phyloP scores from a whole-genome alignment of 345 rosid genomes.

The Lepidium aucheri region DNA sequence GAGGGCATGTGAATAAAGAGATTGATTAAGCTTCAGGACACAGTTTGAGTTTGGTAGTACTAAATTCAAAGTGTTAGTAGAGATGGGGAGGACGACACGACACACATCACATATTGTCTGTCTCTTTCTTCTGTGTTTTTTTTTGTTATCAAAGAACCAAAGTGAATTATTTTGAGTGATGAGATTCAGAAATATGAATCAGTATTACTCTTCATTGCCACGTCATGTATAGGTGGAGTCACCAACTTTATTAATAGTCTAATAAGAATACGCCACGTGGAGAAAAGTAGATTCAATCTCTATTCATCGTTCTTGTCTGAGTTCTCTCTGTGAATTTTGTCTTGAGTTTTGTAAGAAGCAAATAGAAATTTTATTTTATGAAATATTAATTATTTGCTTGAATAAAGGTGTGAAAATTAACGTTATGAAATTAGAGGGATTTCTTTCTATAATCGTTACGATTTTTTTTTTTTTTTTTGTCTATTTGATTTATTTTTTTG shows the following conservation, averaged over 20 bases:
- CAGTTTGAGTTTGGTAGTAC: slow-evolving; percentile 9
- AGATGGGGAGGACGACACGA: slow-evolving; percentile 13
- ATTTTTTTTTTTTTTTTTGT: background rate
- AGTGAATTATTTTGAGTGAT: slow-evolving; percentile 15
- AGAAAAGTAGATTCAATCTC: background rate
- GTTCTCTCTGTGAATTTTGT: background rate
- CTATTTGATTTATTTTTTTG: background rate
- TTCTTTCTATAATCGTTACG: slow-evolving; percentile 1
- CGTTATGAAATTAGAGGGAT: background rate
- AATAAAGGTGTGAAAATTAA: background rate
- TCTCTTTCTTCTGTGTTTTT: slow-evolving; percentile 23
- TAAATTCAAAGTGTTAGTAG: slow-evolving; percentile 20
- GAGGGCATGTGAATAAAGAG: slow-evolving; percentile 20
- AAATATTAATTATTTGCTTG: background rate
- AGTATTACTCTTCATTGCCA: too few species aligned
- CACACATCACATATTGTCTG: slow-evolving; percentile 1
- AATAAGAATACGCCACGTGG: background rate
- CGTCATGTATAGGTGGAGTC: background rate
- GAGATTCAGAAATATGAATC: background rate
- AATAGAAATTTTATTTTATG: too few species aligned
- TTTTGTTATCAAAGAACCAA: slow-evolving; percentile 10
- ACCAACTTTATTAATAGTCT: background rate
- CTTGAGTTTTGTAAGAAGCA: background rate
- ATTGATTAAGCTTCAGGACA: slow-evolving; percentile 15
- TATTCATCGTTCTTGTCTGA: too few species aligned